phyloP scores from a whole-genome alignment of 129 eudicot species.

The Glebionis coronaria region DNA sequence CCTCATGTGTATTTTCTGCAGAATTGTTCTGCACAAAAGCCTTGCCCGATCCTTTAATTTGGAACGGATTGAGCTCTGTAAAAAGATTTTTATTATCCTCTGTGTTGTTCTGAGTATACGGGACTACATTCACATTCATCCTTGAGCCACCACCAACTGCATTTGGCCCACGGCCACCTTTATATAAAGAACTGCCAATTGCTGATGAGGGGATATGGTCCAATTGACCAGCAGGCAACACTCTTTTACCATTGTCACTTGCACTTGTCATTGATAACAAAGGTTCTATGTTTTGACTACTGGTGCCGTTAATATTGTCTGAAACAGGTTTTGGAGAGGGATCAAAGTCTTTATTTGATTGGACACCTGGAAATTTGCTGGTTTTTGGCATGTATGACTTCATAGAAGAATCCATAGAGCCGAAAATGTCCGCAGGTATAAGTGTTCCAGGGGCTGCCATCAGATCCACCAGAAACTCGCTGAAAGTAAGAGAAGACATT shows the following conservation, averaged over 20 bases:
- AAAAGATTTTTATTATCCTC: slow-evolving; percentile 84
- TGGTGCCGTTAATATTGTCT: slow-evolving; percentile 15
- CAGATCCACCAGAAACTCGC: slow-evolving; percentile 96
- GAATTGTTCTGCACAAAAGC: slow-evolving; percentile 41
- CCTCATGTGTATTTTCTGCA: slow-evolving; percentile 45
- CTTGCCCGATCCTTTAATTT: slow-evolving; percentile 71
- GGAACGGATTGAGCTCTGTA: slow-evolving; percentile 95
- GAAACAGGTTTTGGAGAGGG: slow-evolving; percentile 28
- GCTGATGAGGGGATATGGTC: slow-evolving; percentile 63
- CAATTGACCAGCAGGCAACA: slow-evolving; percentile 46
- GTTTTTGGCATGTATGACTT: slow-evolving; percentile 55
- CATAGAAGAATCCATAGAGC: slow-evolving; percentile 58
- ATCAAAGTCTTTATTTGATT: slow-evolving; percentile 35
- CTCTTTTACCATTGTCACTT: slow-evolving; percentile 41
- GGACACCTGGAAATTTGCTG: slow-evolving; percentile 44
- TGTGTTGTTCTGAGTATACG: slow-evolving; percentile 51
- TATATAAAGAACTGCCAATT: slow-evolving; percentile 78
- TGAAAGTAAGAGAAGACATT: slow-evolving; percentile 43
- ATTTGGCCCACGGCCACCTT: slow-evolving; percentile 86
- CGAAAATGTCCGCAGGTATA: slow-evolving; percentile 76
- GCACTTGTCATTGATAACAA: slow-evolving; percentile 37
- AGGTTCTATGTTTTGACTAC: slow-evolving; percentile 40
- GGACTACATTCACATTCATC: slow-evolving; percentile 82
- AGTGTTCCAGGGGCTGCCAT: slow-evolving; percentile 99
- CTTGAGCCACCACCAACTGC: slow-evolving; percentile 73